Conservation (phyloP, 495 filamentous ascomycete genomes). For the Parmelia sp. region DNA sequence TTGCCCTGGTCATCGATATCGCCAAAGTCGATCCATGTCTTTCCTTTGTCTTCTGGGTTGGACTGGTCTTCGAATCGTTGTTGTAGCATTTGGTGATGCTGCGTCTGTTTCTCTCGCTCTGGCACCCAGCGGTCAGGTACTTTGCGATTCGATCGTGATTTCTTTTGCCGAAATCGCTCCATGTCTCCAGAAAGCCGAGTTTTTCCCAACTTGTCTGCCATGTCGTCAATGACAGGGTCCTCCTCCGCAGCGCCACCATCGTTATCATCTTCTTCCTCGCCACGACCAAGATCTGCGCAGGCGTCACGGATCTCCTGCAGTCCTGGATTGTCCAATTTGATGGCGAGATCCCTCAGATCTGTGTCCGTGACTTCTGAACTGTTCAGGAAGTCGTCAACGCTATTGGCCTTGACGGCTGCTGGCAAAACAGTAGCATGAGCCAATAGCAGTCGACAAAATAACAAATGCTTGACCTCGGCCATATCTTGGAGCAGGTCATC, state of each 20-base stretch:
- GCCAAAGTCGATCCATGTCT: slow-evolving; percentile 25
- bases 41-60: slow-evolving; percentile 8
- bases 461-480: slow-evolving; percentile 43
- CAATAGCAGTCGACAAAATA: slow-evolving; percentile 47
- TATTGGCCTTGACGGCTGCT: slow-evolving; percentile 37
- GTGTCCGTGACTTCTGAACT: slow-evolving; percentile 38
- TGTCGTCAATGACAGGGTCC: slow-evolving; percentile 6
- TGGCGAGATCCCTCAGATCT: slow-evolving; percentile 44
- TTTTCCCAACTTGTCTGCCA: slow-evolving; percentile 9
- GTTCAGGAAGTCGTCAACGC: slow-evolving; percentile 43
- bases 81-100: slow-evolving; percentile 3
- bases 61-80: slow-evolving; percentile 10
- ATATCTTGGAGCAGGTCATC: slow-evolving; percentile 39
- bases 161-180: background rate
- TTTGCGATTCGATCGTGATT: background rate
- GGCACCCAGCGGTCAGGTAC: slow-evolving; percentile 27
- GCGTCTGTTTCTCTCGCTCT: slow-evolving; percentile 26
- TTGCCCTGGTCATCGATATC: slow-evolving; percentile 24
- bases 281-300: slow-evolving; percentile 44
- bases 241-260: slow-evolving; percentile 27
- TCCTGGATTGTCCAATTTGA: slow-evolving; percentile 41
- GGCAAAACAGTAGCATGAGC: slow-evolving; percentile 43
- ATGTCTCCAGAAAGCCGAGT: slow-evolving; percentile 2
- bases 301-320: slow-evolving; percentile 46
- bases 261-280: slow-evolving; percentile 34